Percentiles rank a stretch among this genome's conserved stretches.
Evolutionary conservation across 176 grass and related monocot species (phyloP).

Genomic region (Tillandsia leiboldiana): DNA sequence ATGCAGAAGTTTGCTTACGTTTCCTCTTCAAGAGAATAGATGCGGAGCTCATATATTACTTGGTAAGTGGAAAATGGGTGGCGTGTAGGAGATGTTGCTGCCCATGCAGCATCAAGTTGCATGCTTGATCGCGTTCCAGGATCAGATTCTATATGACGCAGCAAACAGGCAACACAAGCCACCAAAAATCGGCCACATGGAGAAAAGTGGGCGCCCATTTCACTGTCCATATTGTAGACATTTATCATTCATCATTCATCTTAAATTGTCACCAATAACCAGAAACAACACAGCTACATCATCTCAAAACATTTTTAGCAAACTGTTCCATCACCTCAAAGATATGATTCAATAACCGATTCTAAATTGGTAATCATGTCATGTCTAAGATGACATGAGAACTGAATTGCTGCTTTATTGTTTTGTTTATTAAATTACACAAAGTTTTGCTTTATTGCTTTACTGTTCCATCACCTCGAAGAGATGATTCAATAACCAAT

Average conservation of each 20-base stretch:
- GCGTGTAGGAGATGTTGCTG: conserved; percentile 85
- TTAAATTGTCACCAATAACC: too few relatives aligned
- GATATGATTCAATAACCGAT: too few relatives aligned
- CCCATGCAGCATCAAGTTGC: conserved; percentile 56
- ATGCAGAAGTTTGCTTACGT: conserved; percentile 29
- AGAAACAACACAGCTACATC: too few relatives aligned
- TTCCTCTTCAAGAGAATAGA: conserved; percentile 92
- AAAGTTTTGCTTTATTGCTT: too few relatives aligned
- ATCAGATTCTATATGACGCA: conserved; percentile 78
- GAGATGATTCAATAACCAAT: too few relatives aligned
- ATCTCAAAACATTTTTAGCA: too few relatives aligned
- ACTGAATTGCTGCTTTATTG: too few relatives aligned
- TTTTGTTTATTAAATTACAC: too few relatives aligned
- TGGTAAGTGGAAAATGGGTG: conserved; percentile 80
- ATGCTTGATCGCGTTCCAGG: conserved; percentile 45
- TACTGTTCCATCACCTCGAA: too few relatives aligned
- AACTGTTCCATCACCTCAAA: too few relatives aligned
- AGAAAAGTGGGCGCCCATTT: conserved; percentile 99
- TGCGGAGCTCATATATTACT: conserved; percentile 96
- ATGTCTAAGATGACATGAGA: too few relatives aligned
- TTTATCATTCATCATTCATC: not conserved
- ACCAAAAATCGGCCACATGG: conserved; percentile 94
- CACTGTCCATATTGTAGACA: conserved; percentile 46
- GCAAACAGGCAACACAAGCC: conserved; percentile 91
- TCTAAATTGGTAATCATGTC: too few relatives aligned